Evolutionary conservation across 2,329 filamentous ascomycete species (phyloP).

Genomic region (Drechmeria coniospora): DNA sequence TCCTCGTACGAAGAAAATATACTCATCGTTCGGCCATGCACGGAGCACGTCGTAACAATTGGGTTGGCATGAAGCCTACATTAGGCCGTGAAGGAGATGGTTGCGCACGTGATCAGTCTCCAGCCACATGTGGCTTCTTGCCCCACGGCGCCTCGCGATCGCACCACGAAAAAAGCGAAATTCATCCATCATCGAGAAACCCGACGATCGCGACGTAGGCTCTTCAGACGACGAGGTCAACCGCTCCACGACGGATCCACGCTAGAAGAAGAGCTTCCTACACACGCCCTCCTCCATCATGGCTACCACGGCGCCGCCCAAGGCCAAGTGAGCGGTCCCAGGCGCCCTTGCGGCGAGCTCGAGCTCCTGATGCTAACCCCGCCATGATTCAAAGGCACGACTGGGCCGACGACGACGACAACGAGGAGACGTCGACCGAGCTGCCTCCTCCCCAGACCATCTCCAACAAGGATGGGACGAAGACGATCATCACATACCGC

Average conservation of each 20-base stretch:
- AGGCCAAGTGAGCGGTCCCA: slow-evolving; percentile 22
- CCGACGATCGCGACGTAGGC: slow-evolving; percentile 18
- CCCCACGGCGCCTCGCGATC: slow-evolving; percentile 20
- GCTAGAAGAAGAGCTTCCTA: not conserved
- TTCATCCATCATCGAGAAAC: slow-evolving; percentile 21
- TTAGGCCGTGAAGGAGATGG: no score
- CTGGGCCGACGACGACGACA: slow-evolving; percentile 94
- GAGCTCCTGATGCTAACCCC: slow-evolving; percentile 18
- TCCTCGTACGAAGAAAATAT: no score
- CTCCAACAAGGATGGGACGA: slow-evolving; percentile 95
- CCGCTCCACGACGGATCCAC: slow-evolving; percentile 1
- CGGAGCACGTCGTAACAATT: no score
- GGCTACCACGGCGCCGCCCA: slow-evolving; percentile 22
- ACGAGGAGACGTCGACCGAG: slow-evolving; percentile 51
- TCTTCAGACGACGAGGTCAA: slow-evolving; percentile 9
- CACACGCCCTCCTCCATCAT: slow-evolving; percentile 13
- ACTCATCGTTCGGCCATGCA: no score
- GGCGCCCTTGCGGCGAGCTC: not conserved
- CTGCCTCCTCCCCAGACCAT: slow-evolving; percentile 80
- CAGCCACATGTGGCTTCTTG: slow-evolving; percentile 13
- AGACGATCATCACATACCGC: slow-evolving; percentile 81
- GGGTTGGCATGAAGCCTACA: not conserved
- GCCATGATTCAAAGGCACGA: slow-evolving; percentile 40
- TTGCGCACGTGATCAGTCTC: slow-evolving; percentile 14
- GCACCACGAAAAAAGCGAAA: slow-evolving; percentile 28